Conservation (phyloP, 2,329 filamentous ascomycete species). For the Sporothrix curviconia region DNA sequence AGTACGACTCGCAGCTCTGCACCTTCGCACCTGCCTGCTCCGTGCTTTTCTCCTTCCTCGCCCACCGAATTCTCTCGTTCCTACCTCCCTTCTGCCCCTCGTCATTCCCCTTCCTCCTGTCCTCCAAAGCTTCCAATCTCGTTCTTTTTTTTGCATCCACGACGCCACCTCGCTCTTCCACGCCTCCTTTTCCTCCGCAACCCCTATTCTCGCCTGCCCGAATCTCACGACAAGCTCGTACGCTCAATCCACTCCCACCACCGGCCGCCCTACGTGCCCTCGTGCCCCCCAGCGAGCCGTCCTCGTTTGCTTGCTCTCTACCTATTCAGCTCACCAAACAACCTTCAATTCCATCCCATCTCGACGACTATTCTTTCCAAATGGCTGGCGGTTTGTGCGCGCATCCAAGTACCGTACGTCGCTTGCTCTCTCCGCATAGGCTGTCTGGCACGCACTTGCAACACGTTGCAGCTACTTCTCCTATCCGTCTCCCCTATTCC, state of each 20-base stretch:
- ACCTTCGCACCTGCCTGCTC: background rate
- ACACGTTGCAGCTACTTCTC: too few relatives aligned
- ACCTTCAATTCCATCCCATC: background rate
- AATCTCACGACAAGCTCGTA: background rate
- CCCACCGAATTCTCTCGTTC: background rate
- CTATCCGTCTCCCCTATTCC: background rate
- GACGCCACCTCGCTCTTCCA: background rate
- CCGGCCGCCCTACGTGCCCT: background rate
- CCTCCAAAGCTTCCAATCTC: too few relatives aligned
- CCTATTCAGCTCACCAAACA: too few relatives aligned
- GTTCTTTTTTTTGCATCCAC: background rate
- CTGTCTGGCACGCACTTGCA: too few relatives aligned
- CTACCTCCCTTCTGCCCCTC: background rate
- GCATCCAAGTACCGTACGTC: constrained; percentile 61
- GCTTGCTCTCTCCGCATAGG: background rate
- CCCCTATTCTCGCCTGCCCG: background rate
- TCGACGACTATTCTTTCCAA: constrained; percentile 15
- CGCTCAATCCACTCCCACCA: background rate
- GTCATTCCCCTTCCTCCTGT: constrained; percentile 1
- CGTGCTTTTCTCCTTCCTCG: background rate
- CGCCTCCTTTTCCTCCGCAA: background rate
- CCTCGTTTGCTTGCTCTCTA: too few relatives aligned
- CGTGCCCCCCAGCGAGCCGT: too few relatives aligned
- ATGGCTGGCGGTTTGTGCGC: constrained; percentile 61
- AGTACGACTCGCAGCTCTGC: too few relatives aligned